Base-by-base conservation (phyloP, 148 eudicot species). In the Camellia granthamiana region DNA sequence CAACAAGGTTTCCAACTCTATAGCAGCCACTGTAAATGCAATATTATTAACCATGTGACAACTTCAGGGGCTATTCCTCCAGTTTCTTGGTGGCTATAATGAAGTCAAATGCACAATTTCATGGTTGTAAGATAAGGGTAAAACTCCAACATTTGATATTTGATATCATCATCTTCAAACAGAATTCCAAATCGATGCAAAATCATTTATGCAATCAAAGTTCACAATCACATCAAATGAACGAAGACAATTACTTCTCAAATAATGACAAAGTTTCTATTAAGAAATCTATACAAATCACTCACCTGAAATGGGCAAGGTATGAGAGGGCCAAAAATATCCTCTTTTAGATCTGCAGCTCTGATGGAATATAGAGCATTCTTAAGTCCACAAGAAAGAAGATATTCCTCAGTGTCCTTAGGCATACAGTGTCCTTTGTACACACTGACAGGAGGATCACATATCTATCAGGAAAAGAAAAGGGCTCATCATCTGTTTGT, bases 381-480 rank as follows among this genome's bases (percentile, higher is more conserved):
- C 76, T 90, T 88, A 68, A 95, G 92, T 64, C 98, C 98, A 62
- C 87, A 79, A 52, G 94, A 87, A 14, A 69, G 77, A 61, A 95
- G 90, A 88, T 91, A 86, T 56, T 90, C 88, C 84, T 88, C 94
- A 11, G 96, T 77, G 78, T 90, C 95, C 83, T 91, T 88, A 44
- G 93, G 86, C 85, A 95, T 81, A 10, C 87, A 81, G 76, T 82
- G 74, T 30, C 98, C 98, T 87, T 93, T 93, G 80, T 85, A 95
- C 23, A 91, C 95, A 85, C 98, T 90, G 21, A 87, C 97, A 38
- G 98, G 97, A 81, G 91, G 92, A 81, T 95, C 91, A 66, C 90
- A 84, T 69, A 95, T 83, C 98, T 95, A 69, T 54, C 11, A 74
- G 44, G 73, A 54, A 78, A 77, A 59, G 7, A 70, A 42, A 46